These are phyloP conservation scores for Tricholoma terreum DNA, from an alignment of 768 basidiomycete genomes.

Conservation along the genomic window DNA sequence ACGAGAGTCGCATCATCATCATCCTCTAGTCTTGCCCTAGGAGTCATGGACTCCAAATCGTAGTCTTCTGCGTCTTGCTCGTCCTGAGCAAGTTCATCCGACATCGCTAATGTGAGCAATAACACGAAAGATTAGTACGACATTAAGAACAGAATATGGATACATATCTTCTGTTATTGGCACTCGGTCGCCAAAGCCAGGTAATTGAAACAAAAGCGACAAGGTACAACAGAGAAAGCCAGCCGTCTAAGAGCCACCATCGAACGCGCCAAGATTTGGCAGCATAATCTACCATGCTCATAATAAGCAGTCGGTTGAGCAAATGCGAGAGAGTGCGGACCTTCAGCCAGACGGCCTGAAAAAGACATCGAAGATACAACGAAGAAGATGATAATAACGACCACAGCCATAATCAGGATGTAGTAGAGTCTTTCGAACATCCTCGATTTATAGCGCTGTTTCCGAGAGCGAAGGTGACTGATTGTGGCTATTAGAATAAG, in stretches of 20 bases:
- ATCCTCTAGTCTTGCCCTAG: slow-evolving; percentile 50
- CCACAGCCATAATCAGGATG: slow-evolving; percentile 77
- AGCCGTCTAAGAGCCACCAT: slow-evolving; percentile 98
- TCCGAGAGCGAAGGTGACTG: slow-evolving; percentile 76
- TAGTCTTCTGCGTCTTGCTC: slow-evolving; percentile 94
- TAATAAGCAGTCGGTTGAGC: slow-evolving; percentile 3
- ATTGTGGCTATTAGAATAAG: slow-evolving; percentile 65
- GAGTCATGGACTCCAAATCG: slow-evolving; percentile 74
- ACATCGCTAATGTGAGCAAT: slow-evolving; percentile 81
- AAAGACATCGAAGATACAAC: slow-evolving; percentile 90
- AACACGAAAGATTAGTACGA: slow-evolving; percentile 19
- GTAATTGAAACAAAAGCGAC: slow-evolving; percentile 76
- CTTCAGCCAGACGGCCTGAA: slow-evolving; percentile 88
- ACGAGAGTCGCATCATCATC: slow-evolving; percentile 75
- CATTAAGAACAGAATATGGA: slow-evolving; percentile 8
- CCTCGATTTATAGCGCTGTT: slow-evolving; percentile 78
- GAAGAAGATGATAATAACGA: slow-evolving; percentile 86
- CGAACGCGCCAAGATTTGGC: slow-evolving; percentile 86
- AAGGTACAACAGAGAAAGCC: slow-evolving; percentile 86
- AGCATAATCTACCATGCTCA: slow-evolving; percentile 66
- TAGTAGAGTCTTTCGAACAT: slow-evolving; percentile 90
- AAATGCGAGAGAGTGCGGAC: slow-evolving; percentile 35
- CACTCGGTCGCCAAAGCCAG: slow-evolving; percentile 93
- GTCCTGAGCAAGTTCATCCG: slow-evolving; percentile 93
- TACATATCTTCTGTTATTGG: slow-evolving; percentile 81